phyloP scores from a whole-genome alignment of 345 rosid genomes.

The Conringia planisiliqua region DNA sequence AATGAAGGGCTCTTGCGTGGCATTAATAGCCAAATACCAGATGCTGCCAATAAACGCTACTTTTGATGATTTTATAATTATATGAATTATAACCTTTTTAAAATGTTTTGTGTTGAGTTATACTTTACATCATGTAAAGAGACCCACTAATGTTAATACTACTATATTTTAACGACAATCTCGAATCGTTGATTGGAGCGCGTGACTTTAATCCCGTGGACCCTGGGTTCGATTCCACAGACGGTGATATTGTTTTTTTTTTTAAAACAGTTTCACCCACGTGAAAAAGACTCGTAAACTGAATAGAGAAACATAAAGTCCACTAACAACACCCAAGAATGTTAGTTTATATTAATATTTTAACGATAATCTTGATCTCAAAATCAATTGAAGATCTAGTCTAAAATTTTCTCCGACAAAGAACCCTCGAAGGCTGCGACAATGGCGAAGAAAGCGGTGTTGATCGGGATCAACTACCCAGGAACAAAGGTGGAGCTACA shows the following conservation, averaged over 20 bases:
- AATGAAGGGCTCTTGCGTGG: too few relatives aligned
- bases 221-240: not conserved
- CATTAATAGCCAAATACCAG: too few relatives aligned
- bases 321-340: not conserved
- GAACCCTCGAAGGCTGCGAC: not conserved
- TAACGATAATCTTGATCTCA: not conserved
- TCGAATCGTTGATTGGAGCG: not conserved
- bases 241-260: not conserved
- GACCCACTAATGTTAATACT: too few relatives aligned
- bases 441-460: slow-evolving; percentile 68
- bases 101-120: too few relatives aligned
- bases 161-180: not conserved
- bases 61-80: too few relatives aligned
- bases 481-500: slow-evolving; percentile 67
- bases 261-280: not conserved
- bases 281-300: not conserved
- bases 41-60: too few relatives aligned
- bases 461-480: slow-evolving; percentile 86
- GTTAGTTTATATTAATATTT: not conserved
- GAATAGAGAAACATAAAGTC: not conserved
- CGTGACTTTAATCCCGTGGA: not conserved
- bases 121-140: too few relatives aligned
- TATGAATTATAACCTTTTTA: too few relatives aligned
- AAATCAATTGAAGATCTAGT: not conserved
- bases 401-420: not conserved